Evolutionary conservation across 1,284 basidiomycete genomes (phyloP).

Genomic region (Pseudozyma sp.): DNA sequence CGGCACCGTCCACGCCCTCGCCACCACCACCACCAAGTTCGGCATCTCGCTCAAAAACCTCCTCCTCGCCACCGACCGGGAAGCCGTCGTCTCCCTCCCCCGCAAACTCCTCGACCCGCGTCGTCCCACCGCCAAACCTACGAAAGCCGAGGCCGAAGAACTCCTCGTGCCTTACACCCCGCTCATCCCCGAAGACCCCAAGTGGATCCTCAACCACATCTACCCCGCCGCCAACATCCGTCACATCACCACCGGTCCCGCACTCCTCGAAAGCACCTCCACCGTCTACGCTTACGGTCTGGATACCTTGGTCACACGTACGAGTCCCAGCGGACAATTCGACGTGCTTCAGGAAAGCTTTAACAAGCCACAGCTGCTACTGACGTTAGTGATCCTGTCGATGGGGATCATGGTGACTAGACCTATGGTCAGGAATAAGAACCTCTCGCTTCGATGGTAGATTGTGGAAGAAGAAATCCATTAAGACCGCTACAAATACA

Average conservation of each 20-base stretch:
- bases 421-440: slow-evolving; percentile 54
- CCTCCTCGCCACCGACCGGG: slow-evolving; percentile 83
- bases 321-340: slow-evolving; percentile 88
- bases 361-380: slow-evolving; percentile 89
- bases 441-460: slow-evolving; percentile 32
- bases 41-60: slow-evolving; percentile 89
- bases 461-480: not conserved
- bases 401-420: slow-evolving; percentile 79
- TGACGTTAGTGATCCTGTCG: slow-evolving; percentile 81
- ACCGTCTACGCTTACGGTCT: slow-evolving; percentile 87
- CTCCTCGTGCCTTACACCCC: slow-evolving; percentile 86
- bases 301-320: slow-evolving; percentile 85
- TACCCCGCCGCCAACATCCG: slow-evolving; percentile 73
- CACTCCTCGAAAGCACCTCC: slow-evolving; percentile 89
- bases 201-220: slow-evolving; percentile 80
- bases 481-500: not conserved
- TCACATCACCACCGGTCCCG: slow-evolving; percentile 76
- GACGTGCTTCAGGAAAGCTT: slow-evolving; percentile 81
- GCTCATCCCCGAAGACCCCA: slow-evolving; percentile 79
- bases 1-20: slow-evolving; percentile 74
- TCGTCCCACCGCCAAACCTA: slow-evolving; percentile 80
- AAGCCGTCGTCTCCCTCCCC: slow-evolving; percentile 81
- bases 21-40: slow-evolving; percentile 79
- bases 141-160: slow-evolving; percentile 84
- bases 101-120: slow-evolving; percentile 84